Percentiles rank a stretch among this genome's conserved stretches.
These are phyloP conservation scores for Aspergillus brasiliensis DNA, from an alignment of 2,329 filamentous ascomycete species.

Conservation along the genomic window DNA sequence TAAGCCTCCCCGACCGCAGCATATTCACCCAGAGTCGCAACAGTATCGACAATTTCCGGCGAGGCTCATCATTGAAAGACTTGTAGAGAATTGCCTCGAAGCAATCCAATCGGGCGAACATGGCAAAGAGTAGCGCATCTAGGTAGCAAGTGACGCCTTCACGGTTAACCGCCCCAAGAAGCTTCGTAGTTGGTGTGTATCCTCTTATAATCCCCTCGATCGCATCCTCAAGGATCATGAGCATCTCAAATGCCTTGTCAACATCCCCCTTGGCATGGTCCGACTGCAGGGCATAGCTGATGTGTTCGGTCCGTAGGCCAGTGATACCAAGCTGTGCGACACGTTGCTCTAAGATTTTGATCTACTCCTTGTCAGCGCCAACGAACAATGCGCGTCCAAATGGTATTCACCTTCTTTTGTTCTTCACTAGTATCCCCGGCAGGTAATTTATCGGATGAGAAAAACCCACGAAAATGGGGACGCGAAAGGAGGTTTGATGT, in stretches of 20 bases:
- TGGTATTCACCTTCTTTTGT: constrained; percentile 36
- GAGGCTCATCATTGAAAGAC: constrained; percentile 70
- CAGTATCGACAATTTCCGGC: constrained; percentile 73
- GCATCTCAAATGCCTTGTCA: constrained; percentile 73
- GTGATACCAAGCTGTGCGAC: constrained; percentile 57
- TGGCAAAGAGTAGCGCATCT: constrained; percentile 87
- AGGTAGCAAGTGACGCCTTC: constrained; percentile 90
- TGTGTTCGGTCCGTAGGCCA: constrained; percentile 63
- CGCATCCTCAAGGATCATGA: constrained; percentile 78
- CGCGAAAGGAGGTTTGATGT: constrained; percentile 26
- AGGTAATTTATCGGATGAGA: constrained; percentile 27
- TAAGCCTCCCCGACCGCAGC: constrained; percentile 79
- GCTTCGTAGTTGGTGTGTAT: constrained; percentile 69
- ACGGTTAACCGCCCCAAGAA: constrained; percentile 85
- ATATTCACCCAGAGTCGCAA: constrained; percentile 92
- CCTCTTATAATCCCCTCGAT: constrained; percentile 75
- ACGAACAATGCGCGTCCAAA: background rate
- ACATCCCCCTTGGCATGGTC: constrained; percentile 69
- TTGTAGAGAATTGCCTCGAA: constrained; percentile 92
- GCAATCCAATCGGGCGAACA: constrained; percentile 87
- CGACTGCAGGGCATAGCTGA: constrained; percentile 62
- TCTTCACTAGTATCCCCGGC: constrained; percentile 30
- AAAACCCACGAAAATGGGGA: constrained; percentile 35
- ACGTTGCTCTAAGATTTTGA: constrained; percentile 56
- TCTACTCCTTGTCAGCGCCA: constrained; percentile 36